Conservation (phyloP, 805 yeast genomes). For the Metschnikowia aberdeeniae region DNA sequence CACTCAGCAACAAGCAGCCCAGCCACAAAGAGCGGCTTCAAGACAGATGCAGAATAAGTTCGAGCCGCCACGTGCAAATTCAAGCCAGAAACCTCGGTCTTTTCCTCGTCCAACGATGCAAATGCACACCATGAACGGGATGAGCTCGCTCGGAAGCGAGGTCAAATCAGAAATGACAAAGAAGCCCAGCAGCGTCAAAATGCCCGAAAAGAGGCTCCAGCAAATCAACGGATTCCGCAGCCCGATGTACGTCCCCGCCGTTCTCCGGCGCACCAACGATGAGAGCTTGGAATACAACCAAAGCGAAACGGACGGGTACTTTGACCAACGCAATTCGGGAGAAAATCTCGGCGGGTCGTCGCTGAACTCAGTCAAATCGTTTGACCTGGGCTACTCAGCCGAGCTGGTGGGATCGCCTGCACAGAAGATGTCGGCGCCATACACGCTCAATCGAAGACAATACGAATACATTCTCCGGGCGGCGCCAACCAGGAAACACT, state of each 20-base stretch:
- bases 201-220: conserved; percentile 39
- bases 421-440: conserved; percentile 9
- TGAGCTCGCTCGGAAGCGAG: background rate
- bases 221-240: conserved; percentile 78
- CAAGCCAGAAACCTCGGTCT: background rate
- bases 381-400: conserved; percentile 28
- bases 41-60: background rate
- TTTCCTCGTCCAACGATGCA: background rate
- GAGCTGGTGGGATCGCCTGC: conserved; percentile 22
- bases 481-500: conserved; percentile 58
- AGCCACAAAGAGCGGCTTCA: background rate
- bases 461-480: conserved; percentile 28
- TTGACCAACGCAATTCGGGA: background rate
- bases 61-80: background rate
- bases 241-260: conserved; percentile 90
- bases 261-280: conserved; percentile 47
- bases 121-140: background rate
- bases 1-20: background rate
- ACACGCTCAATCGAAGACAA: conserved; percentile 15
- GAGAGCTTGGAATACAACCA: conserved; percentile 10
- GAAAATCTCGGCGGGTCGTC: conserved; percentile 9
- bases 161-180: background rate
- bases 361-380: conserved; percentile 26
- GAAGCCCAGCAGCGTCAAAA: background rate
- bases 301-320: conserved; percentile 2